Evolutionary conservation across 2,329 filamentous ascomycete genomes (phyloP), one percentile per base, ranked within the genome.

Genomic region (Rutstroemia sp.): DNA sequence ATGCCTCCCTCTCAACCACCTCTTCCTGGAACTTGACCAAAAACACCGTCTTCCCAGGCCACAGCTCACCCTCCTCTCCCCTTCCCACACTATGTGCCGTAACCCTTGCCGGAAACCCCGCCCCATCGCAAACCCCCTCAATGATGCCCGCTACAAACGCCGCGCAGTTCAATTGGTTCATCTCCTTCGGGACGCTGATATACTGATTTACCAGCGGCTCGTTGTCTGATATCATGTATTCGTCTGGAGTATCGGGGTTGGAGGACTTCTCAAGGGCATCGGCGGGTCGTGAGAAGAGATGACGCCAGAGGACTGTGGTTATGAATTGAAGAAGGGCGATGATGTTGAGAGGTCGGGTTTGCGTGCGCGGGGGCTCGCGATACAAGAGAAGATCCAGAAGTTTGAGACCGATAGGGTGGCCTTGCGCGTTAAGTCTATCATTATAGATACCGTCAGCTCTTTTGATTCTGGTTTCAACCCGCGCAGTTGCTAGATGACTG

Each of bases 141-240:
- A 99, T 86, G 61, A 99, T 88, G 18, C 94, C 94, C 0, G 94
- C 94, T 19, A 96, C 91, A 70, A 89, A 99, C 9, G 94, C 94
- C 18, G 92, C 94, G 73, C 92, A 96, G 72, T 96, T 97, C 68
- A 99, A 79, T 80, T 94, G 89, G 73, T 82, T 91, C 89, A 99
- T 95, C 74, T 99, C 94, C 68, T 87, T 87, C 16, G 94, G 94
- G 53, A 97, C 87, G 66, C 85, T 90, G 69, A 99, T 88, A 75
- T 94, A 97, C 61, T 87, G 86, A 73, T 96, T 97, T 41, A 97
- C 92, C 51, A 97, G 79, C 21, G 94, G 94, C 71, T 97, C 94
- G 74, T 99, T 97, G 75, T 99, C 94, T 66, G 92, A 90, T 66
- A 99, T 94, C 92, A 99, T 97, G 78, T 97, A 99, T 76, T 97